Percentiles rank a stretch among this genome's conserved stretches.
Evolutionary conservation across 768 basidiomycete species (phyloP).

Genomic region (Auriculariales sp.): DNA sequence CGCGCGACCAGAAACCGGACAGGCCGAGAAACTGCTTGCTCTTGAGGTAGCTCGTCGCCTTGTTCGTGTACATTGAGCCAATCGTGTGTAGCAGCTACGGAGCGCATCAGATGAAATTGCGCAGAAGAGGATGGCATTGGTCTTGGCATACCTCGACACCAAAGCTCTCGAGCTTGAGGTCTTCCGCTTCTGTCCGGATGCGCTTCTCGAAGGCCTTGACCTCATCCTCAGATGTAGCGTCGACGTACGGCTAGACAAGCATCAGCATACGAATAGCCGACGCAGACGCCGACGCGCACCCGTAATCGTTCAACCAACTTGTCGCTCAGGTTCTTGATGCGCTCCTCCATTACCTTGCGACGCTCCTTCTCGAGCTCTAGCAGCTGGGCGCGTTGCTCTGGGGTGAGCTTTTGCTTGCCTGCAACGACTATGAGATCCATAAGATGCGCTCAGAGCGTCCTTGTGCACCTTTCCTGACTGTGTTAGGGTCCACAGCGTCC

Average conservation of each 20-base stretch:
- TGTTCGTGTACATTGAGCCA: conserved; percentile 84
- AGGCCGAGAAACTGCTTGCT: conserved; percentile 83
- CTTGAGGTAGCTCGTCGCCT: conserved; percentile 83
- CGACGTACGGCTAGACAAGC: no score
- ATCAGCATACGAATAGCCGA: no score
- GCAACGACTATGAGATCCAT: no score
- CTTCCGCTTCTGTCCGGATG: conserved; percentile 77
- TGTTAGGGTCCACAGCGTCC: conserved; percentile 8
- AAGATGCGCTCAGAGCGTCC: no score
- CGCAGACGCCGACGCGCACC: conserved; percentile 36
- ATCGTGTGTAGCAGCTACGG: conserved; percentile 74
- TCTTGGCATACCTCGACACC: conserved; percentile 66
- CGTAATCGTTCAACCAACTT: conserved; percentile 78
- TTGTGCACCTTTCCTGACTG: conserved; percentile 25
- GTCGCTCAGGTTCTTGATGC: conserved; percentile 55
- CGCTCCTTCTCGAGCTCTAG: conserved; percentile 72
- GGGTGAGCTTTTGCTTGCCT: conserved; percentile 40
- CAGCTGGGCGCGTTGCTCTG: conserved; percentile 77
- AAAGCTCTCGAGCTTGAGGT: conserved; percentile 93
- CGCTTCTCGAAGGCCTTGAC: conserved; percentile 60
- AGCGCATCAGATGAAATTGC: not conserved
- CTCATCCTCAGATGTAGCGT: conserved; percentile 78
- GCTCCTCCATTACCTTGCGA: conserved; percentile 61
- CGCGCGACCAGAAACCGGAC: conserved; percentile 83
- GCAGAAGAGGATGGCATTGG: not conserved